Evolutionary conservation across 306 rosid genomes (phyloP).

Genomic region (Cajanus cajan): DNA sequence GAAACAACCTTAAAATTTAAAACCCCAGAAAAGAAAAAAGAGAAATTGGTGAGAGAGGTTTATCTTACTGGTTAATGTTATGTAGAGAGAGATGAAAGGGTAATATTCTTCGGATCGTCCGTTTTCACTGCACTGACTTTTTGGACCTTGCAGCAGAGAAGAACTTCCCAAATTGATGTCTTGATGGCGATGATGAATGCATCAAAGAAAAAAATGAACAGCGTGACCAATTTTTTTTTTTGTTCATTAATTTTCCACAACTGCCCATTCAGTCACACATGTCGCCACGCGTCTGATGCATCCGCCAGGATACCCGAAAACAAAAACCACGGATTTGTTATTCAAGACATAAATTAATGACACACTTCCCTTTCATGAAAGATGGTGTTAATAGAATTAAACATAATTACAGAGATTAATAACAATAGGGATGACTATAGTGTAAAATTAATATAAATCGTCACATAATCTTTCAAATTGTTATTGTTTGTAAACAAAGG

Average conservation of each 20-base stretch:
- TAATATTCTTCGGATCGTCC: conserved; percentile 59
- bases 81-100: conserved; percentile 24
- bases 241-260: neutral
- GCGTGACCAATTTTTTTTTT: neutral
- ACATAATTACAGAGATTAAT: neutral
- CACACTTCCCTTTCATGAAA: neutral
- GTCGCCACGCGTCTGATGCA: conserved; percentile 11
- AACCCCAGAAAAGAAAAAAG: neutral
- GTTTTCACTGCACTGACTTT: conserved; percentile 64
- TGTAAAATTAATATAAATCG: neutral
- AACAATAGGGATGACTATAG: neutral
- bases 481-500: neutral
- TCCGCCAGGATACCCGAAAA: neutral
- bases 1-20: conserved; percentile 27
- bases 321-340: neutral
- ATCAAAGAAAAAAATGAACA: conserved; percentile 3
- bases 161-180: conserved; percentile 45
- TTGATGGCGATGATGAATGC: conserved; percentile 30
- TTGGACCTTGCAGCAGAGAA: conserved; percentile 54
- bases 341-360: neutral
- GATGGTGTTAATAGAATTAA: neutral
- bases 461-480: neutral
- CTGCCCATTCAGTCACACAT: conserved; percentile 13
- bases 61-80: conserved; percentile 29
- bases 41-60: conserved; percentile 30